phyloP scores from a whole-genome alignment of 2,329 filamentous ascomycete genomes.

The Alternaria panax region DNA sequence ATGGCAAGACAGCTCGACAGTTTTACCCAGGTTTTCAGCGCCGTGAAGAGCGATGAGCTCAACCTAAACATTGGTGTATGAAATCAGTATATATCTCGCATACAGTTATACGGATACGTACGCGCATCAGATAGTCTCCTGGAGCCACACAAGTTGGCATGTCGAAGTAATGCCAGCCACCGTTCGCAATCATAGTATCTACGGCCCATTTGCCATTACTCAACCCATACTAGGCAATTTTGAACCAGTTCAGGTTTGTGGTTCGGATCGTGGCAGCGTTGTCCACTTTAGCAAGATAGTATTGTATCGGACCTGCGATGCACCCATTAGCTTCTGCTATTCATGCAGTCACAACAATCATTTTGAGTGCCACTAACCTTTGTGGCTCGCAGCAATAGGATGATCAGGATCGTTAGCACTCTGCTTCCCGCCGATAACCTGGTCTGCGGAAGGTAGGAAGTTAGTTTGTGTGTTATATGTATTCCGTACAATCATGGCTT shows the following conservation, averaged over 20 bases:
- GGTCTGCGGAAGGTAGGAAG: background rate
- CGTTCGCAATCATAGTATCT: conserved; percentile 55
- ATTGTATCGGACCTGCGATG: conserved; percentile 22
- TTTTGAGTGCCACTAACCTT: conserved; percentile 42
- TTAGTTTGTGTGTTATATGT: background rate
- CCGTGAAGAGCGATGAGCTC: conserved; percentile 54
- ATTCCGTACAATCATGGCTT: conserved; percentile 34
- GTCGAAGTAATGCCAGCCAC: conserved; percentile 52
- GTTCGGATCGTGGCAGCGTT: conserved; percentile 43
- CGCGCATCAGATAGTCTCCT: conserved; percentile 49
- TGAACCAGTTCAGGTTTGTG: conserved; percentile 48
- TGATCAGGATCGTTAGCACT: conserved; percentile 57
- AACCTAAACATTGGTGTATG: background rate
- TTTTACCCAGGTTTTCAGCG: conserved; percentile 22
- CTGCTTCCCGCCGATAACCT: conserved; percentile 57
- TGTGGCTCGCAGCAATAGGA: conserved; percentile 57
- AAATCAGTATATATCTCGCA: background rate
- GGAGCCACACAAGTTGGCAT: conserved; percentile 42
- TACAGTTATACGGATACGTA: background rate
- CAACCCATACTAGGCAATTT: conserved; percentile 47
- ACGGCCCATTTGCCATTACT: conserved; percentile 54
- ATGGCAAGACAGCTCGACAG: background rate
- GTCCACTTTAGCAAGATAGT: conserved; percentile 45
- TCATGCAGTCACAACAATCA: background rate
- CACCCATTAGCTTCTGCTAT: background rate